These are phyloP conservation scores for Zygosaccharomyces siamensis DNA, from an alignment of 805 yeast species.

Conservation along the genomic window DNA sequence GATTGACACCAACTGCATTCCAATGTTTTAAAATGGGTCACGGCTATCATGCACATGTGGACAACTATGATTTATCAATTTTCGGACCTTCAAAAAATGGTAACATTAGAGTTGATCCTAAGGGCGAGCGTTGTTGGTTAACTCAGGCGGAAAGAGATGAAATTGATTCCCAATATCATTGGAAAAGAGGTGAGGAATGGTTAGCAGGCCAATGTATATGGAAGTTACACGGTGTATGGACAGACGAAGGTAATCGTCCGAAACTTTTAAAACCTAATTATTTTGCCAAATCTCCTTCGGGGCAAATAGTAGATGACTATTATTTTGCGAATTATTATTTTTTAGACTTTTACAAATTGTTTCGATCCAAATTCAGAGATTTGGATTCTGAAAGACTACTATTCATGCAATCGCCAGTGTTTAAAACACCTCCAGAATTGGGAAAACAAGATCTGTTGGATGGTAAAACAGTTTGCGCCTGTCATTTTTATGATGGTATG, in stretches of 20 bases:
- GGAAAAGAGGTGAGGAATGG: slow-evolving; percentile 65
- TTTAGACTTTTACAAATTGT: slow-evolving; percentile 53
- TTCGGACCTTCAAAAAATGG: slow-evolving; percentile 75
- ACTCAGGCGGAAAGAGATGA: slow-evolving; percentile 39
- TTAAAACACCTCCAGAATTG: slow-evolving; percentile 68
- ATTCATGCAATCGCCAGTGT: slow-evolving; percentile 76
- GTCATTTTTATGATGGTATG: slow-evolving; percentile 94
- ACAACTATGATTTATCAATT: slow-evolving; percentile 60
- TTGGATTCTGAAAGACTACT: slow-evolving; percentile 47
- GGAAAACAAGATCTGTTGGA: slow-evolving; percentile 53
- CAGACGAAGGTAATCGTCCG: slow-evolving; percentile 30
- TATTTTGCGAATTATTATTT: slow-evolving; percentile 62
- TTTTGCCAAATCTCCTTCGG: slow-evolving; percentile 40
- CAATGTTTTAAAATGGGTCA: slow-evolving; percentile 72
- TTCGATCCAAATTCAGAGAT: slow-evolving; percentile 45
- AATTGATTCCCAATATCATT: slow-evolving; percentile 61
- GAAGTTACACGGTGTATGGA: slow-evolving; percentile 79
- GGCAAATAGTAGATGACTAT: slow-evolving; percentile 43
- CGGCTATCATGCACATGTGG: slow-evolving; percentile 69
- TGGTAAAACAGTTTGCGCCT: slow-evolving; percentile 63
- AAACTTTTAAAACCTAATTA: slow-evolving; percentile 45
- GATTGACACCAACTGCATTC: slow-evolving; percentile 77
- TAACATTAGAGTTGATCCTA: slow-evolving; percentile 53
- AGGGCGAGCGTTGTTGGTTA: slow-evolving; percentile 69
- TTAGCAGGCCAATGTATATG: slow-evolving; percentile 69